Evolutionary conservation across 768 basidiomycete species (phyloP), one percentile per base, ranked within the genome.

Genomic region (Lactarius deliciosus): DNA sequence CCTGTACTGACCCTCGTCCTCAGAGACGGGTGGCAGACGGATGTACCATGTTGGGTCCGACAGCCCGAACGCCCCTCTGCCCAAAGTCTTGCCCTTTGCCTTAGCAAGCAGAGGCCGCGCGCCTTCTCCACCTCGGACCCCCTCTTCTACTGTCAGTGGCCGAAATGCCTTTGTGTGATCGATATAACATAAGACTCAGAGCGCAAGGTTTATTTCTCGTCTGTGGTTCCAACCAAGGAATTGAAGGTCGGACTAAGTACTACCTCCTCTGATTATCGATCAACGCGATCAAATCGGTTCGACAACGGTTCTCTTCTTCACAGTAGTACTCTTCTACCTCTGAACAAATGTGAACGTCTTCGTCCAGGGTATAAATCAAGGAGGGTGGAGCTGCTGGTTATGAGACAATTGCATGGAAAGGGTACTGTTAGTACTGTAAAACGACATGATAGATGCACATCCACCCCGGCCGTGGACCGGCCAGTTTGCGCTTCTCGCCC

Each of bases 401-500:
- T 25, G 30, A 50, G 8, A 50, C 18, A 22, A 58, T 34, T 25
- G 38, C 32, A 63, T 67, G 63, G 56, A 50, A 57, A 61, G 36
- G 8, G 22, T 65, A 59, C 57, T 59, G 57, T 32, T 32, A 32
- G 32, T 32, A 32, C 32, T 32, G 54, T 66, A 63, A 58, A 36
- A 67, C 61, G 59, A 63, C 66, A 63, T 28, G 57, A 55, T 58
- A 63, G 20, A 63, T n/a, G n/a, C n/a, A 62, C 43, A 58, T 6
- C 57, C 30, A 54, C 9, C 32, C 32, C 32, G 30, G 5, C 45
- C 60, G 36, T 28, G 22, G 38, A 40, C 20, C 9, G 13, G 92
- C 92, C 81, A 93, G 94, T 83, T 94, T 94, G 76, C 92, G 81
- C 79, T 94, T 94, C 77, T 92, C 91, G 2, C 86, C 86, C 2